Evolutionary conservation across 306 rosid species (phyloP).

Genomic region (Gastrolobium villosum): DNA sequence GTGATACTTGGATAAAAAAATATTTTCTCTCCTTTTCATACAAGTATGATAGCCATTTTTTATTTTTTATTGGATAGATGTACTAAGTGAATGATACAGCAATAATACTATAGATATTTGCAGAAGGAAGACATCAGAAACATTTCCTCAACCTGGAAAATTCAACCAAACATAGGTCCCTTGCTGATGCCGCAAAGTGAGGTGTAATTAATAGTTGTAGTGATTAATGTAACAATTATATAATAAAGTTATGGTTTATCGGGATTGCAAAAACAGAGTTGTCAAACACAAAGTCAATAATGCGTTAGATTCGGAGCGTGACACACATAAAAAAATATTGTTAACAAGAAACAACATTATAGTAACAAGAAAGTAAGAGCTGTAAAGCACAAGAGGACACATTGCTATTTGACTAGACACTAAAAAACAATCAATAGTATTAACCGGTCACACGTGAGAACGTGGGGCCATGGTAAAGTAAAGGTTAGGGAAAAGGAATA

Average conservation of each 20-base stretch:
- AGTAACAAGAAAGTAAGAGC: conserved; percentile 27
- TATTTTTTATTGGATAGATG: too few species aligned
- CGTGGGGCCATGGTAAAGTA: conserved; percentile 50
- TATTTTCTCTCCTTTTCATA: too few species aligned
- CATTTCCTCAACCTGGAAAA: conserved; percentile 9
- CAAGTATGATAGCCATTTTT: too few species aligned
- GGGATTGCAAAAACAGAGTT: conserved; percentile 62
- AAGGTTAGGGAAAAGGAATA: conserved; percentile 30
- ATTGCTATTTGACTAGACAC: conserved; percentile 45
- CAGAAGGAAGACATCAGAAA: conserved; percentile 15
- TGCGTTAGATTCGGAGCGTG: conserved; percentile 45
- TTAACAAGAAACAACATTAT: background rate
- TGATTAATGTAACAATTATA: conserved; percentile 5
- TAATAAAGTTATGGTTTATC: conserved; percentile 29
- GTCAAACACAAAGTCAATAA: conserved; percentile 60
- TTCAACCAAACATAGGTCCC: conserved; percentile 52
- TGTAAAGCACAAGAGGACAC: conserved; percentile 51
- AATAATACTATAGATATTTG: too few species aligned
- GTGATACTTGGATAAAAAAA: too few species aligned
- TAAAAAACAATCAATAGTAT: background rate
- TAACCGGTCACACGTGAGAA: conserved; percentile 72
- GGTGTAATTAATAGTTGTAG: conserved; percentile 46
- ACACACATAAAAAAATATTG: conserved; percentile 41
- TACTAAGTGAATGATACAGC: too few species aligned
- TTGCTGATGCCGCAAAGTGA: conserved; percentile 57